Conservation (phyloP, 805 yeast species). For the Pichia rugopelliculosa region DNA sequence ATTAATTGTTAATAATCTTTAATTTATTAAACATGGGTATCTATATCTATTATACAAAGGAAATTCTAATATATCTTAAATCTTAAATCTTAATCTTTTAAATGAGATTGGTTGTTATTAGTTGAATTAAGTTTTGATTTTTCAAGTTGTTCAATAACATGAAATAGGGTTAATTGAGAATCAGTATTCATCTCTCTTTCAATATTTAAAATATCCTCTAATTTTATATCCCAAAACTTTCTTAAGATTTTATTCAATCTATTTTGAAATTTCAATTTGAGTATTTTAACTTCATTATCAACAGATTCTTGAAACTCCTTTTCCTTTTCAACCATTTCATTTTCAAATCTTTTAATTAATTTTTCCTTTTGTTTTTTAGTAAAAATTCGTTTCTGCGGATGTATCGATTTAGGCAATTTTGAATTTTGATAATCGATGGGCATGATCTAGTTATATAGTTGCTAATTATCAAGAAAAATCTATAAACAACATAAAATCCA, state of each 20-base stretch:
- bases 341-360: constrained; percentile 26
- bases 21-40: no score
- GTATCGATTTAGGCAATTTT: background rate
- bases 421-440: background rate
- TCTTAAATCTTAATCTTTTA: no score
- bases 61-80: no score
- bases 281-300: constrained; percentile 24
- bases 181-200: constrained; percentile 35
- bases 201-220: constrained; percentile 36
- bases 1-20: no score
- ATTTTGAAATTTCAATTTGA: constrained; percentile 29
- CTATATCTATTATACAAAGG: no score
- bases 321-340: constrained; percentile 16
- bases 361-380: constrained; percentile 32
- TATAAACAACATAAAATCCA: constrained; percentile 3
- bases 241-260: constrained; percentile 41
- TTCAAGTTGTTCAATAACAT: constrained; percentile 25
- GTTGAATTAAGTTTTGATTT: no score
- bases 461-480: no score
- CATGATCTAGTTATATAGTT: background rate
- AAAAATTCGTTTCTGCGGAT: constrained; percentile 10
- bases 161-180: constrained; percentile 19
- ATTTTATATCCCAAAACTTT: constrained; percentile 41
- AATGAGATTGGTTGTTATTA: no score
- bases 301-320: constrained; percentile 11